Conservation (phyloP, 202 grass and related monocot genomes). For the Schoenoplectus tabernaemontani region DNA sequence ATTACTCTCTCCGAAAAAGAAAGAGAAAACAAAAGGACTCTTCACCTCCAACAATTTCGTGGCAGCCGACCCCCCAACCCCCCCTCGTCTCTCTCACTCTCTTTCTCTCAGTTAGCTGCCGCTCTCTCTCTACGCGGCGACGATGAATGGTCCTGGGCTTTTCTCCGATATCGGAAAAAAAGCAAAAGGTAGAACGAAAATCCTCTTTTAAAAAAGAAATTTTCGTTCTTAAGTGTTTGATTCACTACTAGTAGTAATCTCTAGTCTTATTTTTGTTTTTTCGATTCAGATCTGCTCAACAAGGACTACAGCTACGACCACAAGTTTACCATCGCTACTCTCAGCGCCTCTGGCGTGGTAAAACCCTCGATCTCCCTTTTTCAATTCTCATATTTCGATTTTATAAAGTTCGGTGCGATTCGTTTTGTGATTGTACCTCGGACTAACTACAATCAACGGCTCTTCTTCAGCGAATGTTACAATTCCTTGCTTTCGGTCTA, state of each 20-base stretch:
- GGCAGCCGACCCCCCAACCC: constrained; percentile 41
- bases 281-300: constrained; percentile 69
- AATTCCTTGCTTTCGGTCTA: constrained; percentile 17
- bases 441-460: background rate
- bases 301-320: constrained; percentile 88
- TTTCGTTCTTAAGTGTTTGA: background rate
- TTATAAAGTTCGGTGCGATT: constrained; percentile 4
- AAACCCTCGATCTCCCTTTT: constrained; percentile 27
- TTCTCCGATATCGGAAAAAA: constrained; percentile 42
- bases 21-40: background rate
- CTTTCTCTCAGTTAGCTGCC: background rate
- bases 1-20: constrained; percentile 2
- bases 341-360: constrained; percentile 81
- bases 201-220: background rate
- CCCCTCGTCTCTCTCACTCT: background rate
- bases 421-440: constrained; percentile 12
- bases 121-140: constrained; percentile 2
- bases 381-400: background rate
- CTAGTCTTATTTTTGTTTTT: background rate
- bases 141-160: constrained; percentile 34
- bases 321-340: constrained; percentile 57
- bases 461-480: background rate
- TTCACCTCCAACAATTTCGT: constrained; percentile 70
- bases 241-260: constrained; percentile 22
- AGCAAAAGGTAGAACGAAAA: constrained; percentile 24